These are phyloP conservation scores for Mucor plumbeus DNA, from an alignment of 371 early-diverging fungal genomes.

Conservation along the genomic window DNA sequence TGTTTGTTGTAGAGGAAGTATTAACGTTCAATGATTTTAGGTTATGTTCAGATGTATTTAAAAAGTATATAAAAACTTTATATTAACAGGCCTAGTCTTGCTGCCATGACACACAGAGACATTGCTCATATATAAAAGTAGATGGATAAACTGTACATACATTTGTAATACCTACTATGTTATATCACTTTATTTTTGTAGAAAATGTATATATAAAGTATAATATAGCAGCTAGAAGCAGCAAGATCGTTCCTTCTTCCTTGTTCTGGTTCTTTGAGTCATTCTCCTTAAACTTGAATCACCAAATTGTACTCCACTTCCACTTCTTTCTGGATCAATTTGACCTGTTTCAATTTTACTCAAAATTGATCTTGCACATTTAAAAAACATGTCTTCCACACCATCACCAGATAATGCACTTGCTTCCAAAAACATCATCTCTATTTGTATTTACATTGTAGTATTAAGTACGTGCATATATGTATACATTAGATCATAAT, in stretches of 20 bases:
- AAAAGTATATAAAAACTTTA: no score
- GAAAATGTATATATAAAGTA: neutral
- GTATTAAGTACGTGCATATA: neutral
- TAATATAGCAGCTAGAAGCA: constrained; percentile 41
- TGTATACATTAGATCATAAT: constrained; percentile 1
- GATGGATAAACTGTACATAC: no score
- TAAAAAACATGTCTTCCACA: constrained; percentile 67
- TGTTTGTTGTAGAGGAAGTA: no score
- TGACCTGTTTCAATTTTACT: constrained; percentile 70
- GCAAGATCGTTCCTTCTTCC: constrained; percentile 59
- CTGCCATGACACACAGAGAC: no score
- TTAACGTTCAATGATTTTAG: no score
- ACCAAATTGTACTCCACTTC: constrained; percentile 68
- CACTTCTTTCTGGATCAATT: constrained; percentile 67
- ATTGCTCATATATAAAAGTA: no score
- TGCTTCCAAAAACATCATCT: constrained; percentile 69
- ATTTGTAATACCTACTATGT: no score
- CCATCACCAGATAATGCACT: constrained; percentile 67
- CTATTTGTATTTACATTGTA: constrained; percentile 26
- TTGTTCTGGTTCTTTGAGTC: constrained; percentile 62
- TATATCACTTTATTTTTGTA: constrained; percentile 2
- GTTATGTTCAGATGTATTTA: no score
- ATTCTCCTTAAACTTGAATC: constrained; percentile 66
- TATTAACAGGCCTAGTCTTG: no score
- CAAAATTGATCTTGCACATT: constrained; percentile 64